Evolutionary conservation across 345 rosid genomes (phyloP), one percentile per base, ranked within the genome.

Genomic region (Eucalyptus polybractea): DNA sequence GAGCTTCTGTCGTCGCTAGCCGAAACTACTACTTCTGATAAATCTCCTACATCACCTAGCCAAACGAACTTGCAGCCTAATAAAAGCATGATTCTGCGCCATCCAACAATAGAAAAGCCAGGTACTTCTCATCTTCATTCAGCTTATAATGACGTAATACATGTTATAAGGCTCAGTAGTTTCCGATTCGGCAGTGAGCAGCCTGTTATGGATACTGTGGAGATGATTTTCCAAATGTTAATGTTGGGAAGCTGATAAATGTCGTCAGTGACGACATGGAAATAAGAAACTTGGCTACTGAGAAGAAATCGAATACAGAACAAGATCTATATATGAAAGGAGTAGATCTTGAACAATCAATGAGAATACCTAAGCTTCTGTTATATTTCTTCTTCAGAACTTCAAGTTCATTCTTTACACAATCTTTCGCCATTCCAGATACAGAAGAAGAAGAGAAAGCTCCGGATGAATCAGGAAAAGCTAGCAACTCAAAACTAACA

Each of bases 161-260:
- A 96, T 91, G 99, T 96, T 44, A 93, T 95, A 88, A 92, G 95
- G 89, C 99, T 94, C 92, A 94, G 97, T 91, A 97, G 98, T 90
- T 97, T 93, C 92, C 94, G 95, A 76, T 95, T 96, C 47, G 96
- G 99, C 89, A 95, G 95, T 54, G 98, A 96, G 90, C 96, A 95
- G 90, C 96, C 95, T 47, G 95, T 93, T 22, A 91, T 97, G 94
- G 99, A 97, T 93, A 94, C 94, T 21, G 91, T 95, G 80, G 99
- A 95, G 90, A 94, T 95, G 90, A 96, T 97, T 50, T 97, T 93
- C 42, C 97, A 94, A 95, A 92, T 91, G 92, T 92, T n/a, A 96
- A 95, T 91, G 95, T 95, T 15, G 97, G 97, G 85, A 96, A 94
- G 93, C 92, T 97, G 88, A 92, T 97, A 86, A 96, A 95, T 91